Evolutionary conservation across 495 filamentous ascomycete species (phyloP).

Genomic region (Glutinoglossum americanum): DNA sequence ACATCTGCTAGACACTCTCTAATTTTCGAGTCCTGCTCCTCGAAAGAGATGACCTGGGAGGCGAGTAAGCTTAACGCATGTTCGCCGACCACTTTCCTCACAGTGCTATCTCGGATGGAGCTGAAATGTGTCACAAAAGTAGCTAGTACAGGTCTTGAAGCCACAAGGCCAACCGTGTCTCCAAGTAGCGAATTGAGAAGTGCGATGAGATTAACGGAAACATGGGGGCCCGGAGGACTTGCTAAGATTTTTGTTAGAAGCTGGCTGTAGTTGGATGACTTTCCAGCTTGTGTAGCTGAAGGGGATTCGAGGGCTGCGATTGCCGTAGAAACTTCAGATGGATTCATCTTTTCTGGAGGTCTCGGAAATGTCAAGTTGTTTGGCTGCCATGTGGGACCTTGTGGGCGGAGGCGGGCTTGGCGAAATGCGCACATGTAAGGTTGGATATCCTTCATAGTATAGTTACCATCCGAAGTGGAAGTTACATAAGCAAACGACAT

Average conservation of each 20-base stretch:
- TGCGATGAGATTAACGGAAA: conserved; percentile 43
- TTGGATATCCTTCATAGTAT: no score
- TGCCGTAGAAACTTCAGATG: conserved; percentile 31
- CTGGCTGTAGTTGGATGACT: conserved; percentile 38
- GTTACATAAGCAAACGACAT: no score
- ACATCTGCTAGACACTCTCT: conserved; percentile 65
- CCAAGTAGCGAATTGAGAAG: conserved; percentile 46
- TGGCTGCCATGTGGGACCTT: no score
- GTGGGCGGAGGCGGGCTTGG: no score
- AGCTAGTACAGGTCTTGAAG: conserved; percentile 46
- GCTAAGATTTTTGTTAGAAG: conserved; percentile 43
- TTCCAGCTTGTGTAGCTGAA: conserved; percentile 26
- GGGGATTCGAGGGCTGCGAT: conserved; percentile 32
- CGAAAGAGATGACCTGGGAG: conserved; percentile 48
- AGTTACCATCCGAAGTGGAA: no score
- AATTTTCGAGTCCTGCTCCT: conserved; percentile 62
- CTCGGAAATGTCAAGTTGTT: background rate
- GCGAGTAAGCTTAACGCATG: conserved; percentile 43
- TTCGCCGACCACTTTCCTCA: conserved; percentile 48
- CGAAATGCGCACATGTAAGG: no score
- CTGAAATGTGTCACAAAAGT: conserved; percentile 39
- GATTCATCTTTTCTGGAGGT: conserved; percentile 25
- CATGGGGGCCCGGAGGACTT: conserved; percentile 27
- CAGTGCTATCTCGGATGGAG: conserved; percentile 29
- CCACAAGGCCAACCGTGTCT: conserved; percentile 51